Evolutionary conservation across 169 alveolate species (phyloP), one percentile per base, ranked within the genome.

Genomic region (Cyclospora cayetanensis): DNA sequence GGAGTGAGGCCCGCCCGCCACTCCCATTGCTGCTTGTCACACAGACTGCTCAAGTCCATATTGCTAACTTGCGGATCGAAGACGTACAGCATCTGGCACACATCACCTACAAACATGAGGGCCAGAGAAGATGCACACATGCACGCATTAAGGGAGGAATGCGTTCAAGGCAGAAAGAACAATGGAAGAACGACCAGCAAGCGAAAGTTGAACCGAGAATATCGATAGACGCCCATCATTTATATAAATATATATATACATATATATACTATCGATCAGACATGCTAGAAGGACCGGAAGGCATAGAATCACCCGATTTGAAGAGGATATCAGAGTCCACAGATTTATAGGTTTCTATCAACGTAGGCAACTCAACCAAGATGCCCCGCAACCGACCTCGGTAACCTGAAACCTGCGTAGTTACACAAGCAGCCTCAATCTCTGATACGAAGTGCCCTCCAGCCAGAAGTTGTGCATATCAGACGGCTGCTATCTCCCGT

Each of bases 1-100:
- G 98, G 98, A 20, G 97, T 94, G 12, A 96, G 80, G 50, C 98
- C 98, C 12, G 94, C 96, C 31, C 96, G 96, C 98, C 98, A 96
- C 92, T 96, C 98, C 98, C 98, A 96, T 90, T 94, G 90, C 53
- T 94, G 86, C 31, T 90, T 76, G 37, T 95, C 96, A 41, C 94
- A 90, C 85, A 96, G 53, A 46, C 29, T 60, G 46, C 93, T 94
- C n/a, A 92, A 29, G 37, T 92, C 92, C 50, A 92, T 53, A 34
- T 94, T 94, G n/a, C 86, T 84, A 41, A 82, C 93, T 43, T 95
- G 94, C 76, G 93, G 87, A 27, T 95, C 96, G 55, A 70, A 94
- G 37, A 94, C 97, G 93, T 93, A 46, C 93, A 95, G 82, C 93
- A 95, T 80, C 65, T 95, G 97, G 42, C 96, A 95, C 12, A 95